Evolutionary conservation across 1,139 yeast species (phyloP).

Genomic region (Lodderomyces oxycetoniae): DNA sequence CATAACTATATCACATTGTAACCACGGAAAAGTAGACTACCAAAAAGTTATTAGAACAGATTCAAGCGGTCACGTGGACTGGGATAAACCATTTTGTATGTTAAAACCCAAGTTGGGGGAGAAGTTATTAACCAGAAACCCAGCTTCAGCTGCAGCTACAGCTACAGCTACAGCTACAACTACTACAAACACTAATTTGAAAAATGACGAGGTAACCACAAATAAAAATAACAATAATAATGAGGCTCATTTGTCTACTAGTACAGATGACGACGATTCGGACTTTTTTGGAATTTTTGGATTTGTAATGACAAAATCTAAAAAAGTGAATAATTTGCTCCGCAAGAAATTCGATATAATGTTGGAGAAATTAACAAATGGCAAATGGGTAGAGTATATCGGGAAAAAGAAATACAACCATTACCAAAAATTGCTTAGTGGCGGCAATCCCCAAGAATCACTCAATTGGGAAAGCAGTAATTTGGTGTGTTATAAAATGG

Average conservation of each 20-base stretch:
- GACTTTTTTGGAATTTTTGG: slow-evolving; percentile 8
- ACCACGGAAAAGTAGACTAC: slow-evolving; percentile 48
- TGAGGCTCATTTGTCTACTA: not conserved
- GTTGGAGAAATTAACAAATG: slow-evolving; percentile 21
- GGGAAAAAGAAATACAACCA: slow-evolving; percentile 18
- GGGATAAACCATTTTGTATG: slow-evolving; percentile 53
- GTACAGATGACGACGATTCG: slow-evolving; percentile 5
- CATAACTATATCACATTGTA: slow-evolving; percentile 51
- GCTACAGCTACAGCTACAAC: not conserved
- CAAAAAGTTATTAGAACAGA: slow-evolving; percentile 34
- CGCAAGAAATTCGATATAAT: slow-evolving; percentile 19
- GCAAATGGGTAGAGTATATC: slow-evolving; percentile 23
- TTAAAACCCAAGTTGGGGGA: slow-evolving; percentile 25
- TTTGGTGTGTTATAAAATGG: slow-evolving; percentile 54
- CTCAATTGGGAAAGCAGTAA: slow-evolving; percentile 16
- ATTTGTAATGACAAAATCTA: slow-evolving; percentile 5
- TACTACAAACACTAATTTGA: not conserved
- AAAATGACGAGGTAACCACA: not conserved
- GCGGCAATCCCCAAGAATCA: slow-evolving; percentile 19
- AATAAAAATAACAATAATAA: not conserved
- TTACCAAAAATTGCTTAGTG: slow-evolving; percentile 1
- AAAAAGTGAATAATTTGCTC: slow-evolving; percentile 11
- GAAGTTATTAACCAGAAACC: slow-evolving; percentile 6
- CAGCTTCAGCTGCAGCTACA: not conserved
- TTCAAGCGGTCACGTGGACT: slow-evolving; percentile 41